Percentiles rank a stretch among this genome's conserved stretches.
Evolutionary conservation across 1,284 basidiomycete genomes (phyloP).

Genomic region (Grifola frondosa): DNA sequence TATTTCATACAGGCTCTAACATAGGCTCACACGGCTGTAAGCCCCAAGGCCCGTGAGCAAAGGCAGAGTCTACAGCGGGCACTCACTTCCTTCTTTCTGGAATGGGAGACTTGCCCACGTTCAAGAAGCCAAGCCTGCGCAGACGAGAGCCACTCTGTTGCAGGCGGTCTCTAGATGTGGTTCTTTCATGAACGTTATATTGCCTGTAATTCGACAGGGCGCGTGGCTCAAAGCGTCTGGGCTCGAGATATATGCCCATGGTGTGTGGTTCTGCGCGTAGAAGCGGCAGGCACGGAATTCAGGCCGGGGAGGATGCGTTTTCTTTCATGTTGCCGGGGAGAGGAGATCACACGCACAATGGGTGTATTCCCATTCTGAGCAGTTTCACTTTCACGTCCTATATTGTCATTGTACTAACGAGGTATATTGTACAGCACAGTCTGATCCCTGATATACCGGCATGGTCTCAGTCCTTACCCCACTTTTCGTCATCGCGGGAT

Average conservation of each 20-base stretch:
- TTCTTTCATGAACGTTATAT: slow-evolving; percentile 29
- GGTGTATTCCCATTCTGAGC: slow-evolving; percentile 30
- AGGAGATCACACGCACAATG: slow-evolving; percentile 36
- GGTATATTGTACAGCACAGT: not conserved
- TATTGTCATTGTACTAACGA: not conserved
- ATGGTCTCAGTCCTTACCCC: not conserved
- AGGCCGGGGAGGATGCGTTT: slow-evolving; percentile 11
- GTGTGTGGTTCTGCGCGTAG: slow-evolving; percentile 44
- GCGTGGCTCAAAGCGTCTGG: slow-evolving; percentile 35
- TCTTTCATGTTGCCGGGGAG: slow-evolving; percentile 22
- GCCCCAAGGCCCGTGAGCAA: slow-evolving; percentile 36
- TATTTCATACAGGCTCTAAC: slow-evolving; percentile 27
- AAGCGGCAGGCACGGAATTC: slow-evolving; percentile 36
- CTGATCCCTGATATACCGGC: slow-evolving; percentile 7
- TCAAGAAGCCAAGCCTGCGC: slow-evolving; percentile 32
- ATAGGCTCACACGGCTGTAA: slow-evolving; percentile 33
- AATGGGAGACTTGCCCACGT: slow-evolving; percentile 9
- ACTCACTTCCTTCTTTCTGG: not conserved
- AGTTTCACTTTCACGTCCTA: not conserved
- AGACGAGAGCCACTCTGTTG: slow-evolving; percentile 23
- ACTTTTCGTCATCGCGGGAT: slow-evolving; percentile 29
- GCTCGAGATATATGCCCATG: slow-evolving; percentile 31
- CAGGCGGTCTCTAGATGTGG: slow-evolving; percentile 46
- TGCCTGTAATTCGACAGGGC: slow-evolving; percentile 14
- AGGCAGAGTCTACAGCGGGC: slow-evolving; percentile 41